phyloP scores from a whole-genome alignment of 2,329 filamentous ascomycete genomes.

The Colletotrichum australisinense region DNA sequence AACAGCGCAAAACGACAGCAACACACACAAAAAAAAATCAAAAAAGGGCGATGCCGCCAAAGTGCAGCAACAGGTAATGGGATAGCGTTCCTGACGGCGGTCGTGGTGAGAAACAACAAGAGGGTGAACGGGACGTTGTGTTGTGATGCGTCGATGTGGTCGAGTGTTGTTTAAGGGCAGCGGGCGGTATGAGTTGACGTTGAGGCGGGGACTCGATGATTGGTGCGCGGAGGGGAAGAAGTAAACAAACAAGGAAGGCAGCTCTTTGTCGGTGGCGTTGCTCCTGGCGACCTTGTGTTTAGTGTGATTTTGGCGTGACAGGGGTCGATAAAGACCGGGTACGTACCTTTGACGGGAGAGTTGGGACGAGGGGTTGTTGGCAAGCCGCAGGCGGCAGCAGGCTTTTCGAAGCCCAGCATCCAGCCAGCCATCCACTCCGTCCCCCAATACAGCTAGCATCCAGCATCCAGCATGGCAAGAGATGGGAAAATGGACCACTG shows the following conservation, averaged over 20 bases:
- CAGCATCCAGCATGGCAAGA: too few relatives aligned
- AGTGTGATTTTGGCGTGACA: slow-evolving; percentile 21
- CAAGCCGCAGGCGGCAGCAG: neutral
- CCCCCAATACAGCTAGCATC: too few relatives aligned
- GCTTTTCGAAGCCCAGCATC: neutral
- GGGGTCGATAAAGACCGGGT: neutral
- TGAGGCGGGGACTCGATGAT: slow-evolving; percentile 35
- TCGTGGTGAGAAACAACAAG: slow-evolving; percentile 33
- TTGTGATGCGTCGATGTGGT: slow-evolving; percentile 32
- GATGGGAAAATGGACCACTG: neutral
- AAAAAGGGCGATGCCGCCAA: slow-evolving; percentile 26
- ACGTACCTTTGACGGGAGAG: neutral
- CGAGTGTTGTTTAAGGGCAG: slow-evolving; percentile 38
- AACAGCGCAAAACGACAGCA: slow-evolving; percentile 31
- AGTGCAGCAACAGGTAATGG: slow-evolving; percentile 22
- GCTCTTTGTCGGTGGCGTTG: slow-evolving; percentile 36
- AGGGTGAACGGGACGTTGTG: slow-evolving; percentile 5
- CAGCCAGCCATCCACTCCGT: too few relatives aligned
- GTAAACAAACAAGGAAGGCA: slow-evolving; percentile 39
- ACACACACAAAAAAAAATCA: slow-evolving; percentile 26
- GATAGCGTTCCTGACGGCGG: slow-evolving; percentile 36
- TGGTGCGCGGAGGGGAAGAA: slow-evolving; percentile 34
- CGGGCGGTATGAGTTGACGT: slow-evolving; percentile 24
- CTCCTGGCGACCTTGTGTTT: slow-evolving; percentile 35
- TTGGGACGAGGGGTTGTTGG: slow-evolving; percentile 26